phyloP scores from a whole-genome alignment of 2,329 filamentous ascomycete genomes.

The Colletotrichum tabaci region DNA sequence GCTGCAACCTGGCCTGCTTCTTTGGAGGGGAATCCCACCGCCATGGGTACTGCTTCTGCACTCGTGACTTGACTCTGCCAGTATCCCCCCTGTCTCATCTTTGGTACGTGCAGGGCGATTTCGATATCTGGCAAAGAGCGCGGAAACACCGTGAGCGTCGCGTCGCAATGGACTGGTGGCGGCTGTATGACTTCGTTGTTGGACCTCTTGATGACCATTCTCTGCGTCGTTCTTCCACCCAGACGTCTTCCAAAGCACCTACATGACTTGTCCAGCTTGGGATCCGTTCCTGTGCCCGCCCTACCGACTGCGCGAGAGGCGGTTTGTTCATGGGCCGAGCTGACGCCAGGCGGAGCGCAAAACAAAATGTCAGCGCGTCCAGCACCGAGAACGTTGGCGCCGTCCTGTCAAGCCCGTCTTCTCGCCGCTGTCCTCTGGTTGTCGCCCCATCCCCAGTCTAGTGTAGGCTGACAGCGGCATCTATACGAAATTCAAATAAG shows the following conservation, averaged over 20 bases:
- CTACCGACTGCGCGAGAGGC: constrained; percentile 7
- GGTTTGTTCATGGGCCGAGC: constrained; percentile 23
- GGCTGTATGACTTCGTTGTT: neutral
- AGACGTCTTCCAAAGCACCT: constrained; percentile 10
- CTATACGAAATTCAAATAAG: constrained; percentile 22
- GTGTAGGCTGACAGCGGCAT: constrained; percentile 27
- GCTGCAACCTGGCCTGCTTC: constrained; percentile 22
- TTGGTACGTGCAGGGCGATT: neutral
- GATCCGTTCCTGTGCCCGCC: constrained; percentile 22
- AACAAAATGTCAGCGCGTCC: constrained; percentile 13
- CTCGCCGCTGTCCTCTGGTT: neutral
- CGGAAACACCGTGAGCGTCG: neutral
- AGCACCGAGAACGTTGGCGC: constrained; percentile 31
- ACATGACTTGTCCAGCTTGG: constrained; percentile 38
- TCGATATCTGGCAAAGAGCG: neutral
- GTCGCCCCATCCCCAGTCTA: constrained; percentile 12
- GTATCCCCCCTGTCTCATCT: constrained; percentile 12
- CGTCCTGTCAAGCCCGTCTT: constrained; percentile 28
- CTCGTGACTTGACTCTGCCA: constrained; percentile 32
- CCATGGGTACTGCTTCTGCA: constrained; percentile 21
- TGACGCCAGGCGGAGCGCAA: constrained; percentile 32
- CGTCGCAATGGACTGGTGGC: neutral
- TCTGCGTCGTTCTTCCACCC: neutral
- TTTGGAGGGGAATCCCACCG: constrained; percentile 9
- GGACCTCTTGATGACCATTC: neutral